These are phyloP conservation scores for Fusarium nanum DNA, from an alignment of 2,329 filamentous ascomycete species.

Conservation along the genomic window DNA sequence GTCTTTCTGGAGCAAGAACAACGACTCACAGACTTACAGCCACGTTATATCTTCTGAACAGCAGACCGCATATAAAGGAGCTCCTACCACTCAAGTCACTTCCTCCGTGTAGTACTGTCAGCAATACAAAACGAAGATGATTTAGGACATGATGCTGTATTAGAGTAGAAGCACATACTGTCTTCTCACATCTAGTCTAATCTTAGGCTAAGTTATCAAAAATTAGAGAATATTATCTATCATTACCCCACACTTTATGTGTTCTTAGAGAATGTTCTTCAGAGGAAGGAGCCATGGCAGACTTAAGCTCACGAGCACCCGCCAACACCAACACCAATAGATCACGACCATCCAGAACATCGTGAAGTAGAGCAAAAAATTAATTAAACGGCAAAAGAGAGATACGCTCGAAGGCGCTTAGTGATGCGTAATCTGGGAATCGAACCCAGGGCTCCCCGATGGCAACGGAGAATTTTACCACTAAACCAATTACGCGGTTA, in stretches of 20 bases:
- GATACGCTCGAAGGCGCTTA: no score
- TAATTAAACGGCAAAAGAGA: background rate
- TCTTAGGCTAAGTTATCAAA: background rate
- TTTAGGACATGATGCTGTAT: no score
- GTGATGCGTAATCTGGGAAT: constrained; percentile 3
- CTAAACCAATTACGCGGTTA: constrained; percentile 6
- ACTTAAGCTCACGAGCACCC: background rate
- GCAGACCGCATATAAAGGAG: constrained; percentile 23
- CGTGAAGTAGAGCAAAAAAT: background rate
- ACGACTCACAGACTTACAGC: constrained; percentile 21
- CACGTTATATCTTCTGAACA: constrained; percentile 19
- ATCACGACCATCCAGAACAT: background rate
- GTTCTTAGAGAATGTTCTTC: background rate
- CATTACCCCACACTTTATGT: background rate
- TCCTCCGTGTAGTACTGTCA: background rate
- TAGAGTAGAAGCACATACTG: no score
- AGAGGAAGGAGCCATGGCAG: background rate
- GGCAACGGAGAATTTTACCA: constrained; percentile 11
- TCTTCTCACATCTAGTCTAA: background rate
- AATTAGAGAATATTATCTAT: background rate
- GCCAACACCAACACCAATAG: background rate
- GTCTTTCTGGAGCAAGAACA: constrained; percentile 32
- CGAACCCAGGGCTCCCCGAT: constrained; percentile 9
- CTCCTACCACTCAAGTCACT: background rate
- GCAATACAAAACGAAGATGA: no score